phyloP scores from a whole-genome alignment of 768 basidiomycete species.

The Leucocoprinus birnbaumii region DNA sequence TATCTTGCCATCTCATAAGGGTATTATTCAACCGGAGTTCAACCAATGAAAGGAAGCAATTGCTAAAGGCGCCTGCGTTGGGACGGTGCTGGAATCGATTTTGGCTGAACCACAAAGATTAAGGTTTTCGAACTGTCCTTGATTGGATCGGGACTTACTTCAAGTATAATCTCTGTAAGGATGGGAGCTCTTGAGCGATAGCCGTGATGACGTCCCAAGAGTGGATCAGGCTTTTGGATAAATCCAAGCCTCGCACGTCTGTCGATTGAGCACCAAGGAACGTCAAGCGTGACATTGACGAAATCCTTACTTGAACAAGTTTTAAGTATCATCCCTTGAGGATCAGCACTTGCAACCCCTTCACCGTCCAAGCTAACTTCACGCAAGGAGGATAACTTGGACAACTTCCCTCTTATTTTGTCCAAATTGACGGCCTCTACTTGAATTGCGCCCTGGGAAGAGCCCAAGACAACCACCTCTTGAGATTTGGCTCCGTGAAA shows the following conservation, averaged over 20 bases:
- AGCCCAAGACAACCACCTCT: slow-evolving; percentile 73
- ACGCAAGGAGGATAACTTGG: slow-evolving; percentile 61
- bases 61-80: slow-evolving; percentile 24
- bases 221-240: slow-evolving; percentile 72
- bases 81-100: slow-evolving; percentile 55
- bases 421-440: slow-evolving; percentile 86
- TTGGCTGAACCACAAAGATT: slow-evolving; percentile 41
- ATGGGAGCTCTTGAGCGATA: slow-evolving; percentile 60
- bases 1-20: slow-evolving; percentile 68
- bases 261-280: slow-evolving; percentile 4
- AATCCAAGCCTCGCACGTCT: slow-evolving; percentile 81
- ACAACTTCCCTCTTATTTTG: slow-evolving; percentile 70
- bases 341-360: slow-evolving; percentile 48
- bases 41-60: slow-evolving; percentile 47
- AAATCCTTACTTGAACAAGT: slow-evolving; percentile 67
- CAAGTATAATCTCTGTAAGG: slow-evolving; percentile 63
- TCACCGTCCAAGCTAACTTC: slow-evolving; percentile 81
- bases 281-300: slow-evolving; percentile 1
- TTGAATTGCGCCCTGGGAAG: slow-evolving; percentile 77
- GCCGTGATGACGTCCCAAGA: slow-evolving; percentile 66
- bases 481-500: slow-evolving; percentile 46
- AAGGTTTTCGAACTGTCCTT: slow-evolving; percentile 14
- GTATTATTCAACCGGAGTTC: slow-evolving; percentile 78
- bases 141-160: slow-evolving; percentile 58
- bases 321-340: slow-evolving; percentile 45